These are phyloP conservation scores for Arthrobotrys iridis DNA, from an alignment of 2,329 filamentous ascomycete species.

Conservation along the genomic window DNA sequence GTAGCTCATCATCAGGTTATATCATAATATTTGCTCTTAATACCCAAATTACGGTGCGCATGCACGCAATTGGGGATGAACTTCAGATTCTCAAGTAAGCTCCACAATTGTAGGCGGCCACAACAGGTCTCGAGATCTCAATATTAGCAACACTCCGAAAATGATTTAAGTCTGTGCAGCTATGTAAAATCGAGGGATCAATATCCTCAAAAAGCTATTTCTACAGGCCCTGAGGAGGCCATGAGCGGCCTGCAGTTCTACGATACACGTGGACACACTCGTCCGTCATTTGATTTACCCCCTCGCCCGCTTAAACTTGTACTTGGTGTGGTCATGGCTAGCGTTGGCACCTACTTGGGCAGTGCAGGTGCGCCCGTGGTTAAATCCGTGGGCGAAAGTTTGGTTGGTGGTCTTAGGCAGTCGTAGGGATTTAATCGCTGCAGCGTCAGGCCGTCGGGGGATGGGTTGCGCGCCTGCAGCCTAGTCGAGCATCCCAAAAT, in stretches of 20 bases:
- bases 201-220: too few relatives aligned
- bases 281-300: neutral
- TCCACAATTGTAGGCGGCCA: conserved; percentile 7
- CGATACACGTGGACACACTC: neutral
- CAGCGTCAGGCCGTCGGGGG: neutral
- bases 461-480: conserved; percentile 10
- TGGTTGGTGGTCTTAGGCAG: neutral
- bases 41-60: neutral
- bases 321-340: neutral
- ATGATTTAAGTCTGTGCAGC: neutral
- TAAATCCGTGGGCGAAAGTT: neutral
- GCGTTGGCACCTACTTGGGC: neutral
- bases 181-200: too few relatives aligned
- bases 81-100: neutral
- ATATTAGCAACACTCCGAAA: neutral
- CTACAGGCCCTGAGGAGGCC: too few relatives aligned
- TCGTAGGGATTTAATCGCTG: neutral
- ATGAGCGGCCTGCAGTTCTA: neutral
- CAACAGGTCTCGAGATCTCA: neutral
- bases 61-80: neutral
- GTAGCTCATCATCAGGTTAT: neutral
- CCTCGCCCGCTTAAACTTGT: conserved; percentile 2
- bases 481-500: conserved; percentile 5
- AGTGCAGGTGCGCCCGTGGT: neutral
- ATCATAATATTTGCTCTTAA: neutral